Evolutionary conservation across 805 yeast species (phyloP), one percentile per base, ranked within the genome.

Genomic region (Yarrowia sp.): DNA sequence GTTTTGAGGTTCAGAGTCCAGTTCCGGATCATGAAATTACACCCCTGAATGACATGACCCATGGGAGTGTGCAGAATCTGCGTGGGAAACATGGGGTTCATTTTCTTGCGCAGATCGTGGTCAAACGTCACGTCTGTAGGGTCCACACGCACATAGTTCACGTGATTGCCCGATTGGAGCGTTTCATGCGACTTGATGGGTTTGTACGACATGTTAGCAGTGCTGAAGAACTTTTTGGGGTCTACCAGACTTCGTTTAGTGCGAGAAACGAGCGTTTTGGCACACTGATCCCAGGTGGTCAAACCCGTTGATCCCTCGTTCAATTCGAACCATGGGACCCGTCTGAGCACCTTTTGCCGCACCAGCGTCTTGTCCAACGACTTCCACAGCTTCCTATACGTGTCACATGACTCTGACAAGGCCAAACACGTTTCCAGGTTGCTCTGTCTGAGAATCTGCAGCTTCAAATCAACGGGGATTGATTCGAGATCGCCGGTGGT

Each of bases 261-360:
- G 4, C 50, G 50, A 4, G 52, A 1, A 14, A 48, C 52, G 4
- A 48, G 52, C 4, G 22, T 15, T 10, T 9, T 48, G 2, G 52
- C 52, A 48, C 36, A 22, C 52, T 48, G 52, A 16, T 26, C 16
- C 52, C 52, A 48, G 38, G 35, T 14, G 16, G 52, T 48, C 11
- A 48, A 11, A 2, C 36, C 52, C 0, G 52, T 46, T 12, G 50
- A 46, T 22, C 35, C 36, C n/a, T 48, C 52, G 36, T 48, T 26
- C 36, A 48, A 8, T 15, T 26, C 16, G 36, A 48, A 48, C 52
- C 52, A 48, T 1, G 52, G 52, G 3, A 48, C 52, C 3, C 52
- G 52, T 7, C n/a, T 14, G 12, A 26, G 52, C 52, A 48, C 52
- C 7, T 48, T 48, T 15, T 48, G 36, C 3, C 52, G 52, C 16